A percentile compares a stretch with the other conserved stretches of the same genome.
Evolutionary conservation across 345 rosid genomes (phyloP).

Genomic region (Erodium maritimum): DNA sequence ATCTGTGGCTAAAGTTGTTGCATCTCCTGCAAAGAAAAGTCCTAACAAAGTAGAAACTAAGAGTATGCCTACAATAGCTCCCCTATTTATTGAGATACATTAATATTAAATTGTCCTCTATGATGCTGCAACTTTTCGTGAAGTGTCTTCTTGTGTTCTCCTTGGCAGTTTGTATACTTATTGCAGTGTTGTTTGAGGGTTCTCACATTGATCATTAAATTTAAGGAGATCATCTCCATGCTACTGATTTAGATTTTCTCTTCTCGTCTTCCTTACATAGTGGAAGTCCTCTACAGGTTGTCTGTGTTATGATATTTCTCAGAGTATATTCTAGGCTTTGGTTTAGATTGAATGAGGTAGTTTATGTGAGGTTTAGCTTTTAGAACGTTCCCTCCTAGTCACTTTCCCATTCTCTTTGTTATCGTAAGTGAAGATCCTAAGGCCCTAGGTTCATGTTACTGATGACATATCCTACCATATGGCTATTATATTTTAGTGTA

Average conservation of each 20-base stretch:
- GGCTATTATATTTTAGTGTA: no score
- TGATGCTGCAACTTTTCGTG: not conserved
- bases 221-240: not conserved
- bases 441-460: not conserved
- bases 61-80: slow-evolving; percentile 28
- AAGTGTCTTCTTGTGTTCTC: not conserved
- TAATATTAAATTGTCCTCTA: slow-evolving; percentile 1
- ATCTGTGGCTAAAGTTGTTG: slow-evolving; percentile 25
- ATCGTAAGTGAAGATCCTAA: no score
- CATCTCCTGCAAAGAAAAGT: slow-evolving; percentile 35
- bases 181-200: not conserved
- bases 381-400: no score
- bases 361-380: no score
- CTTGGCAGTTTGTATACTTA: not conserved
- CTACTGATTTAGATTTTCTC: no score
- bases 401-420: no score
- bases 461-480: no score
- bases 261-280: no score
- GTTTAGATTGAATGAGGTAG: no score
- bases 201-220: not conserved
- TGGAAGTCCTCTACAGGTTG: no score
- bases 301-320: no score
- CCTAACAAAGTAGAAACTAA: slow-evolving; percentile 46
- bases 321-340: no score
- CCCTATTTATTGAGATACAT: not conserved